Conservation (phyloP, 768 basidiomycete species). For the Lepiota subincarnata region DNA sequence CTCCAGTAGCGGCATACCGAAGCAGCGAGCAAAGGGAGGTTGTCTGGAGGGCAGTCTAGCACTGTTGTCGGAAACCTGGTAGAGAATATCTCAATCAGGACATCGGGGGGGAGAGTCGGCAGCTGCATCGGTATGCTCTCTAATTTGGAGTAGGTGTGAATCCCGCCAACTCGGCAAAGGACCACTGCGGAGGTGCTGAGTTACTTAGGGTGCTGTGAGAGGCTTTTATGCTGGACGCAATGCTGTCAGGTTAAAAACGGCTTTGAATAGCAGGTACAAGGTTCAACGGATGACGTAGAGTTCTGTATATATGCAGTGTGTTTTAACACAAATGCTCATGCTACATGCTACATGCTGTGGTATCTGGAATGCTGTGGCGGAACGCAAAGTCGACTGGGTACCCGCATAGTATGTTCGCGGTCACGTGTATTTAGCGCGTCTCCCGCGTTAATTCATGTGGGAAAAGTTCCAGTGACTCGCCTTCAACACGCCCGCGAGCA, state of each 20-base stretch:
- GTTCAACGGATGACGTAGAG: too few species aligned
- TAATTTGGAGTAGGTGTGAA: too few species aligned
- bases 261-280: too few species aligned
- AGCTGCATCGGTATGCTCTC: background rate
- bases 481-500: conserved; percentile 7
- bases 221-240: background rate
- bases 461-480: conserved; percentile 16
- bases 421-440: conserved; percentile 27
- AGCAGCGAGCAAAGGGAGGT: background rate
- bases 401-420: conserved; percentile 16
- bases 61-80: background rate
- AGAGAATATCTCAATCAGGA: background rate
- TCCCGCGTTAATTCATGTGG: conserved; percentile 24
- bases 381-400: too few species aligned
- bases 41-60: background rate
- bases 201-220: too few species aligned
- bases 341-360: too few species aligned
- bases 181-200: too few species aligned
- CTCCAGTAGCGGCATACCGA: conserved; percentile 2
- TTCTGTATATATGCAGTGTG: too few species aligned
- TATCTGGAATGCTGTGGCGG: too few species aligned
- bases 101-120: background rate
- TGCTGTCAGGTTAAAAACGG: too few species aligned
- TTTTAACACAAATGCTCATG: too few species aligned
- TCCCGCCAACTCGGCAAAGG: too few species aligned